Evolutionary conservation across 169 alveolate species (phyloP), one percentile per base, ranked within the genome.

Genomic region (Plasmodium coatneyi): DNA sequence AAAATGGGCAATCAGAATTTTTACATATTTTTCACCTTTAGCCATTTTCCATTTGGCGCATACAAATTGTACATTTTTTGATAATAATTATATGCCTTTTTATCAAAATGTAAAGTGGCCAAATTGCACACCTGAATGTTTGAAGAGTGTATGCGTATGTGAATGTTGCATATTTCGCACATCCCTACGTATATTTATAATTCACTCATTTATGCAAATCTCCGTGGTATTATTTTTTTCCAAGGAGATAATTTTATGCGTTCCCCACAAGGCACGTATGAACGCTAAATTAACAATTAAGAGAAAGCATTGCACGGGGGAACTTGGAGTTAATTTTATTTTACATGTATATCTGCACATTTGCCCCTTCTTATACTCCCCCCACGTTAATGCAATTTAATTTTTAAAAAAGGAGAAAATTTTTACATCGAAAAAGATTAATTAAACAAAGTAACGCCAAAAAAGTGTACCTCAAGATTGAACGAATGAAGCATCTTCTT

Each of bases 51-150:
- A 19, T 66, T 66, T 66, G 76, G 39, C 30, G n/a, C 76, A 22
- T 66, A 66, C n/a, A 49, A 49, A 66, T 19, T 66, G 14, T 66
- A 66, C 76, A 66, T 66, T 66, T 66, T 22, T 28, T 66, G 76
- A 66, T 66, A 66, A 9, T 28, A 66, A 49, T 49, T 49, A 49
- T 49, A 49, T 49, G 60, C 60, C 60, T 49, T 66, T 66, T 66
- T 22, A 66, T 66, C 30, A 66, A 66, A 66, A 66, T 19, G 36
- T 22, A 66, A 22, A 66, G 28, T 78, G 19, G 30, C 83, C 32
- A 78, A 78, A 39, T 19, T 78, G 70, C 83, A 76, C 83, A 78
- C 83, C 60, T 78, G 60, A 22, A 78, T 34, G 34, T 78, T 19
- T 22, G 60, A 78, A 39, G 70, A 78, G 36, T 66, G 83, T 78